Evolutionary conservation across 2,329 filamentous ascomycete species (phyloP).

Genomic region (Harringtonia lauricola): DNA sequence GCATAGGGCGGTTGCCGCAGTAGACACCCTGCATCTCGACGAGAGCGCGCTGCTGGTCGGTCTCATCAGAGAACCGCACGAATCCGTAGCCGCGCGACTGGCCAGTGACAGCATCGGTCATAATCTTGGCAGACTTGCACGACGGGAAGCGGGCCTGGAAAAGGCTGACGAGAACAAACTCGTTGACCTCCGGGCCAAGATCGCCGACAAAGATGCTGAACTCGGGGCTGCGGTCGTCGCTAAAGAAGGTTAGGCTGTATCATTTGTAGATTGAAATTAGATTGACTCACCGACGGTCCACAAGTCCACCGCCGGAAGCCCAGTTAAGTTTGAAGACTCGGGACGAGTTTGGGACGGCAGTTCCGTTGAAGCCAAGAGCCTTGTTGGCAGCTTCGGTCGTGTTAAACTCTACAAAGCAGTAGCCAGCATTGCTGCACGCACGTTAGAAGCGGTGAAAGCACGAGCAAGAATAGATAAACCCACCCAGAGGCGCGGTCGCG

Average conservation of each 20-base stretch:
- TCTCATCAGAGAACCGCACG: constrained; percentile 91
- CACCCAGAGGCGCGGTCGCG: constrained; percentile 98
- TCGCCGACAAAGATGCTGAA: constrained; percentile 97
- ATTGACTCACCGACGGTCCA: constrained; percentile 68
- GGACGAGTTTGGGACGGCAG: constrained; percentile 82
- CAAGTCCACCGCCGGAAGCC: constrained; percentile 91
- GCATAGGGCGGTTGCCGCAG: constrained; percentile 97
- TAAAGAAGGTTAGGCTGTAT: constrained; percentile 28
- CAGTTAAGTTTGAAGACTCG: constrained; percentile 98
- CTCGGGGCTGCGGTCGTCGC: constrained; percentile 92
- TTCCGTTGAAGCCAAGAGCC: constrained; percentile 82
- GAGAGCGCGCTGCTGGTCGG: constrained; percentile 89
- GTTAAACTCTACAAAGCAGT: constrained; percentile 94
- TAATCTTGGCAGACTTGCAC: constrained; percentile 99
- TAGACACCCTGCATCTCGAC: constrained; percentile 99
- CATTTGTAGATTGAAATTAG: not conserved
- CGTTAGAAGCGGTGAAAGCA: not conserved
- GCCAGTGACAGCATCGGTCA: constrained; percentile 96
- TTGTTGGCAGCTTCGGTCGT: constrained; percentile 78
- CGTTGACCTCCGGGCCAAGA: constrained; percentile 94
- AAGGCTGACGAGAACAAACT: constrained; percentile 92
- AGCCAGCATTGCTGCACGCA: constrained; percentile 71
- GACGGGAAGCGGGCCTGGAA: constrained; percentile 95
- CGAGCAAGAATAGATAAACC: constrained; percentile 12
- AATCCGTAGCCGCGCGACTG: constrained; percentile 98